Evolutionary conservation across 805 yeast genomes (phyloP), one percentile per base, ranked within the genome.

Genomic region (Kodamaea kakaduensis): DNA sequence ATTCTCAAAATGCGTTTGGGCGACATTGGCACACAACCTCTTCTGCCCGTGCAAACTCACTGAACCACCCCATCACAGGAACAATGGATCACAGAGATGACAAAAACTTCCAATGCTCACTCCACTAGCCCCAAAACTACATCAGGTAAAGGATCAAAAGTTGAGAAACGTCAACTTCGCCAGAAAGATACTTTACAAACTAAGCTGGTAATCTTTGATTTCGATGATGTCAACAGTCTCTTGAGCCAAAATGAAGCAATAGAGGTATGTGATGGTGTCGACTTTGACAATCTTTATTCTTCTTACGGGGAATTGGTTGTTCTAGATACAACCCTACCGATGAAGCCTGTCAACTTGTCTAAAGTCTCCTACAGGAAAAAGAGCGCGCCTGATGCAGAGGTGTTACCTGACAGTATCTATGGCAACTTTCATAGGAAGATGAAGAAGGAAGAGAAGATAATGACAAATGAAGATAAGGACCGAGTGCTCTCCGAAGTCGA

Each of bases 401-500:
- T 78, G 4, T 57, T 84, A 31, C 46, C 55, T 1, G 82, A 77
- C 50, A 45, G 51, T 0, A 13, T 61, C 9, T 78, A 62, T 50
- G 47, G 54, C 19, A 42, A 60, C 9, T 74, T 69, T 46, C 89
- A 83, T 56, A 67, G 68, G 26, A 66, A 73, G 25, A 75, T 81
- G 77, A 75, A 72, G 43, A 73, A 73, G 37, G 80, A 78, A 34
- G 95, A 84, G 54, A 71, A 70, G 40, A 67, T 75, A 30, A 77
- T 81, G 73, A 59, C 67, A 18, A 64, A 64, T 22, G 60, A 71
- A 2, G 89, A 83, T 44, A 61, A 73, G 17, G 72, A 67, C 32
- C 67, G 71, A 37, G 62, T 78, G 28, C 59, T 71, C 31, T 53
- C 62, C 6, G 90, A 82, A 47, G 74, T 77, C 19, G 86, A 80